These are phyloP conservation scores for Rhytidiadelphus loreus DNA, from an alignment of 225 moss, liverwort and hornwort species.

Conservation along the genomic window DNA sequence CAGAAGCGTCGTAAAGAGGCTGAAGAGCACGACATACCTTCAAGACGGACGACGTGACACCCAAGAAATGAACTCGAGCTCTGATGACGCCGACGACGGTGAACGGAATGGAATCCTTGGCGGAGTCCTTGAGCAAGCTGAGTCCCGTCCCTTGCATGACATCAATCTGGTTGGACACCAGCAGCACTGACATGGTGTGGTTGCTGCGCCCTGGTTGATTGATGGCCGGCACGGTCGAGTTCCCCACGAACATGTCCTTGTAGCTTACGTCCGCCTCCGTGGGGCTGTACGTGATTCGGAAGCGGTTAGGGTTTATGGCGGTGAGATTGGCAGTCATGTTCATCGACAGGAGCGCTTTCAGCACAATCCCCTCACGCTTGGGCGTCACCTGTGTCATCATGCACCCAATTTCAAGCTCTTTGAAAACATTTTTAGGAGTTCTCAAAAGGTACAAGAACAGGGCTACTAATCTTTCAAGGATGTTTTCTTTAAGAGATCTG, in stretches of 20 bases:
- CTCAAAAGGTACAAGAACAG: neutral
- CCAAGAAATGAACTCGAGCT: constrained; percentile 21
- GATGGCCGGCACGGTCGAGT: constrained; percentile 19
- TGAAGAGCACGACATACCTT: neutral
- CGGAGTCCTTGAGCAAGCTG: constrained; percentile 22
- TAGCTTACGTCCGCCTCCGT: constrained; percentile 15
- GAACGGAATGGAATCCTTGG: constrained; percentile 10
- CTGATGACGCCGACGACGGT: constrained; percentile 6
- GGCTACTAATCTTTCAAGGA: neutral
- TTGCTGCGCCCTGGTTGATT: constrained; percentile 21
- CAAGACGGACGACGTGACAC: constrained; percentile 12
- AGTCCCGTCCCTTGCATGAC: constrained; percentile 9
- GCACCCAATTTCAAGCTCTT: neutral
- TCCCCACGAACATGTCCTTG: constrained; percentile 19
- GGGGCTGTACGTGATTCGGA: constrained; percentile 19
- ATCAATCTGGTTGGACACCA: constrained; percentile 11
- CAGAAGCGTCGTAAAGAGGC: neutral
- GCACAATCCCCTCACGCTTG: constrained; percentile 1
- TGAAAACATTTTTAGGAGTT: neutral
- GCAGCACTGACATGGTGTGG: constrained; percentile 5
- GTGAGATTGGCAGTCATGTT: constrained; percentile 30
- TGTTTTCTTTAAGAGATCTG: neutral
- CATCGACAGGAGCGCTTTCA: constrained; percentile 8
- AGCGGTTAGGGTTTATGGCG: constrained; percentile 22
- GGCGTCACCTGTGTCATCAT: constrained; percentile 7